A percentile compares a stretch with the other conserved stretches of the same genome.
Evolutionary conservation across 1,284 basidiomycete genomes (phyloP).

Genomic region (Cutaneotrichosporon daszewskae): DNA sequence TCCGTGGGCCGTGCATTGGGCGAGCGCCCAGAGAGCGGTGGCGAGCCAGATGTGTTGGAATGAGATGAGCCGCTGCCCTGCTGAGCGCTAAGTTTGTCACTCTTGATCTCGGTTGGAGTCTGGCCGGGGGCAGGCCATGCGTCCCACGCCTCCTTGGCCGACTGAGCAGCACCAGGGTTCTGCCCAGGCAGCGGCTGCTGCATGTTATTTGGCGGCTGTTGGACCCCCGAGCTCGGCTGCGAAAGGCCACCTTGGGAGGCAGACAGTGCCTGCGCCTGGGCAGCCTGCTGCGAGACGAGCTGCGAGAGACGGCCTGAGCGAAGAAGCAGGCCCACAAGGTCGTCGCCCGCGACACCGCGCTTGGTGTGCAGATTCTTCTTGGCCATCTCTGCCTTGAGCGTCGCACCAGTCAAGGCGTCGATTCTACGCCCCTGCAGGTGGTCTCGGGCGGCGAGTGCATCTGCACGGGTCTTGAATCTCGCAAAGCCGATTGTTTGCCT

Average conservation of each 20-base stretch:
- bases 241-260: constrained; percentile 4
- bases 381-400: constrained; percentile 97
- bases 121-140: constrained; percentile 16
- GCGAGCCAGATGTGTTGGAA: constrained; percentile 30
- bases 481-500: constrained; percentile 98
- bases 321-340: constrained; percentile 40
- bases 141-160: constrained; percentile 38
- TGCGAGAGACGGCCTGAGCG: constrained; percentile 33
- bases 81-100: constrained; percentile 11
- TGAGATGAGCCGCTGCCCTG: constrained; percentile 9
- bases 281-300: constrained; percentile 15
- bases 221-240: neutral
- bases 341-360: constrained; percentile 58
- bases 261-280: constrained; percentile 7
- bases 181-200: constrained; percentile 4
- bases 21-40: constrained; percentile 30
- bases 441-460: constrained; percentile 84
- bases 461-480: constrained; percentile 81
- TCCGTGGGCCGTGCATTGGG: constrained; percentile 34
- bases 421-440: constrained; percentile 83
- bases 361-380: constrained; percentile 99
- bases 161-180: constrained; percentile 14
- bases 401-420: constrained; percentile 88
- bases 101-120: constrained; percentile 4
- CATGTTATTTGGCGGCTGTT: neutral